Percentiles rank a stretch among this genome's conserved stretches.
phyloP scores from a whole-genome alignment of 2,329 filamentous ascomycete genomes.

The Sclerotinia sclerotiorum region DNA sequence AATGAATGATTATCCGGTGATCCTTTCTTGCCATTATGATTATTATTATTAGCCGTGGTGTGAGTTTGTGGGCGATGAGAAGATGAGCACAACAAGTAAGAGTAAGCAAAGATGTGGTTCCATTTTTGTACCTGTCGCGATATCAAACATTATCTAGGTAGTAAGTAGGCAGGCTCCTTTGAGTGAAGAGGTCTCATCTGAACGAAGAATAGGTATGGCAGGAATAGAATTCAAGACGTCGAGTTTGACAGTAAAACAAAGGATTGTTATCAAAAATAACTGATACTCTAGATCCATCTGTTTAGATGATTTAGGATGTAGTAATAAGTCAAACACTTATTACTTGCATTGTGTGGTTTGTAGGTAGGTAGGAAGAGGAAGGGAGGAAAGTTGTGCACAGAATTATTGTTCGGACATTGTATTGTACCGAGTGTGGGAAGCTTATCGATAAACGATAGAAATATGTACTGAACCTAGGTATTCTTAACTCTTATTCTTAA shows the following conservation, averaged over 20 bases:
- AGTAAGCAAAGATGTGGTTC: background rate
- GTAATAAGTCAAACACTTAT: background rate
- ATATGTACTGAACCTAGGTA: no score
- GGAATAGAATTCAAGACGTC: background rate
- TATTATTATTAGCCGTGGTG: conserved; percentile 1
- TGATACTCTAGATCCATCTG: conserved; percentile 2
- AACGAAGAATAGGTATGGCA: background rate
- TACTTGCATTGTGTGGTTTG: no score
- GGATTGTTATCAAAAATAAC: background rate
- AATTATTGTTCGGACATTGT: background rate
- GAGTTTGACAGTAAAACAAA: background rate
- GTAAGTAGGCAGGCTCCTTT: background rate
- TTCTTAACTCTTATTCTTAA: no score
- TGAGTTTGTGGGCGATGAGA: background rate
- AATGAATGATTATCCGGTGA: conserved; percentile 32
- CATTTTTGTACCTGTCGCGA: background rate
- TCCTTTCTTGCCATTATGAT: conserved; percentile 22
- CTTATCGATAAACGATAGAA: background rate
- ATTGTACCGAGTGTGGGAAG: background rate
- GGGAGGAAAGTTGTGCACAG: background rate
- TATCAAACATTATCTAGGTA: background rate
- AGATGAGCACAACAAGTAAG: background rate
- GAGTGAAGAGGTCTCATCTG: background rate
- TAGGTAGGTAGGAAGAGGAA: no score
- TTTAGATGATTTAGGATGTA: background rate